Conservation (phyloP, 2,329 filamentous ascomycete species). For the Aspergillus viridinutans region DNA sequence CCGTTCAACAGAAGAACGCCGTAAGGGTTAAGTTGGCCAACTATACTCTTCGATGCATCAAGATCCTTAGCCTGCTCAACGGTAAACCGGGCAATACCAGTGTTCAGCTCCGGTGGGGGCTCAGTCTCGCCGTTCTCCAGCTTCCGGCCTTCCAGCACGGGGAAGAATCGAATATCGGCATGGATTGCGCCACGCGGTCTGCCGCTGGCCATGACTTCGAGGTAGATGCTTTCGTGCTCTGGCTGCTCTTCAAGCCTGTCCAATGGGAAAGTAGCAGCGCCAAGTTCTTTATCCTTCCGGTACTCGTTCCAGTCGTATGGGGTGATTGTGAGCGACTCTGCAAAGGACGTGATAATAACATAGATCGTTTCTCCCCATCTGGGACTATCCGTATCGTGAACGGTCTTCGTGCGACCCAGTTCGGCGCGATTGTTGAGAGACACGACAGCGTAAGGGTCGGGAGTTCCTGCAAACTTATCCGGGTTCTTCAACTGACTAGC, state of each 20-base stretch:
- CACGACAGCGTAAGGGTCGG: conserved; percentile 83
- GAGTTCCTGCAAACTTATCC: conserved; percentile 86
- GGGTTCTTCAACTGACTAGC: conserved; percentile 91
- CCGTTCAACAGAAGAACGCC: conserved; percentile 83
- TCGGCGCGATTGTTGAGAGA: conserved; percentile 78
- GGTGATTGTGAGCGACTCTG: conserved; percentile 78
- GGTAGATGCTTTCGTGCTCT: conserved; percentile 75
- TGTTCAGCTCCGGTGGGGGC: conserved; percentile 82
- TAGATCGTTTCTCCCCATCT: conserved; percentile 97
- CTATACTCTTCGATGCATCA: conserved; percentile 84
- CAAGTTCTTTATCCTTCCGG: conserved; percentile 94
- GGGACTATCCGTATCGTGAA: conserved; percentile 79
- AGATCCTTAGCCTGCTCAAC: conserved; percentile 96
- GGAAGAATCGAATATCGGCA: conserved; percentile 90
- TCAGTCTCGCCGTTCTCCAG: conserved; percentile 72
- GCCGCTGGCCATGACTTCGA: conserved; percentile 81
- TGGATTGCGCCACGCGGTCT: conserved; percentile 76
- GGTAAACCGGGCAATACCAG: conserved; percentile 88
- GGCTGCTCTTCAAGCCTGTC: conserved; percentile 74
- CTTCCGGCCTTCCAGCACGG: conserved; percentile 66
- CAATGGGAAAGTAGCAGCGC: conserved; percentile 76
- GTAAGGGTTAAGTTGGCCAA: conserved; percentile 89
- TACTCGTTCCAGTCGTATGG: conserved; percentile 93
- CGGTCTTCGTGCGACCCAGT: conserved; percentile 82
- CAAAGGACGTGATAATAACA: conserved; percentile 86